These are phyloP conservation scores for Xylaria curta DNA, from an alignment of 495 filamentous ascomycete species.

Conservation along the genomic window DNA sequence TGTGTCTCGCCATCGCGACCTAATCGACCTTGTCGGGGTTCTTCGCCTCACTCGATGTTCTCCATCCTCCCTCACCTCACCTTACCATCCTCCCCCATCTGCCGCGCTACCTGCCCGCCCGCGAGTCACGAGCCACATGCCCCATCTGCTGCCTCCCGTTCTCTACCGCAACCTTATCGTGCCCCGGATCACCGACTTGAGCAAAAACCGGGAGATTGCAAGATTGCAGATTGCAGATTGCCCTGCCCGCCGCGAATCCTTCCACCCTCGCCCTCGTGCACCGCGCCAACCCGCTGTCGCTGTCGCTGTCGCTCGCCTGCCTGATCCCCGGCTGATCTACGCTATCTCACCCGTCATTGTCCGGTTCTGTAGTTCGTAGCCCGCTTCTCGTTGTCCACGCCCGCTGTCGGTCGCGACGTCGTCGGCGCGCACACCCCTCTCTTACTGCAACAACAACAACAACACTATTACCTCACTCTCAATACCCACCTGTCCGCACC, in stretches of 20 bases:
- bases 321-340: conserved; percentile 1
- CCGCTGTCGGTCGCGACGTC: conserved; percentile 21
- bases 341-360: not conserved
- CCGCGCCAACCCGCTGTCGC: conserved; percentile 1
- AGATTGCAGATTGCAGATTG: conserved; percentile 17
- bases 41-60: conserved; percentile 20
- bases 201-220: not conserved
- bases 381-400: not conserved
- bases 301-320: not conserved
- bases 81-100: conserved; percentile 18
- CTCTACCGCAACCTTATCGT: conserved; percentile 12
- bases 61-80: conserved; percentile 19
- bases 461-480: not conserved
- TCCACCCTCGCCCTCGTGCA: conserved; percentile 9
- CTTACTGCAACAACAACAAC: not conserved
- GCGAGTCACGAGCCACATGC: conserved; percentile 27
- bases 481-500: not conserved
- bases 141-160: conserved; percentile 18
- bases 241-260: conserved; percentile 3
- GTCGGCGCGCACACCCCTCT: conserved; percentile 12
- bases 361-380: not conserved
- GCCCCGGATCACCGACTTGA: conserved; percentile 20
- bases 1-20: conserved; percentile 17
- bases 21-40: conserved; percentile 21
- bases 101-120: conserved; percentile 25